Conservation (phyloP, 176 grass and related monocot genomes). For the Thalia dealbata region DNA sequence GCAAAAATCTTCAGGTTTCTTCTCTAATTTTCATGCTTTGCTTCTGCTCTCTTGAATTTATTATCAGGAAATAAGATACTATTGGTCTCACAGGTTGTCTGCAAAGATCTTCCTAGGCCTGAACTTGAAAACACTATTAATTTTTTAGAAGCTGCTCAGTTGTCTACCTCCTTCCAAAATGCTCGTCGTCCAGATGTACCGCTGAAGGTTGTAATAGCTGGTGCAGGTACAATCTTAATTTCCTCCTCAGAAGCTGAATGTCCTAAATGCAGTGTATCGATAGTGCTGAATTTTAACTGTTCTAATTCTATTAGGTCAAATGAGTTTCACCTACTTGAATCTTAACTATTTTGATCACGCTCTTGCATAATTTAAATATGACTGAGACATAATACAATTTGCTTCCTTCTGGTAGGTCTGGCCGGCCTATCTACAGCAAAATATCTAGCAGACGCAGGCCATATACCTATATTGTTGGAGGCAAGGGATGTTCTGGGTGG, state of each 20-base stretch:
- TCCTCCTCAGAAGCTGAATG: not conserved
- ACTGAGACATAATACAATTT: not conserved
- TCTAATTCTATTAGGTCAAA: not conserved
- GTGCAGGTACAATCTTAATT: constrained; percentile 53
- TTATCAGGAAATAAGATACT: not conserved
- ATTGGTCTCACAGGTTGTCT: constrained; percentile 51
- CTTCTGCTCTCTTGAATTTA: constrained; percentile 2
- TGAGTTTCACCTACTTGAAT: not conserved
- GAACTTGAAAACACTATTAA: constrained; percentile 66
- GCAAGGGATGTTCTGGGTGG: constrained; percentile 93
- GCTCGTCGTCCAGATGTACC: constrained; percentile 48
- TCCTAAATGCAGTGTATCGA: not conserved
- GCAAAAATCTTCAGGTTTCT: constrained; percentile 39
- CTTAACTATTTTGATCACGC: not conserved
- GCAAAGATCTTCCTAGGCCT: constrained; percentile 63
- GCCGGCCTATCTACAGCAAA: constrained; percentile 89
- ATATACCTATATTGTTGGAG: constrained; percentile 89
- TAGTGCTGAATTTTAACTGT: not conserved
- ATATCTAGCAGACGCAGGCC: constrained; percentile 90
- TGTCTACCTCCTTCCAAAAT: constrained; percentile 60
- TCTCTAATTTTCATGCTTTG: constrained; percentile 8
- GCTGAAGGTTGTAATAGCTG: constrained; percentile 75
- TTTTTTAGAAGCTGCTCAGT: constrained; percentile 80
- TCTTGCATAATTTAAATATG: constrained; percentile 2
- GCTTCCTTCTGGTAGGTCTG: constrained; percentile 50